A percentile compares a stretch with the other conserved stretches of the same genome.
Evolutionary conservation across 345 rosid species (phyloP).

Genomic region (Rhodomyrtus tomentosa): DNA sequence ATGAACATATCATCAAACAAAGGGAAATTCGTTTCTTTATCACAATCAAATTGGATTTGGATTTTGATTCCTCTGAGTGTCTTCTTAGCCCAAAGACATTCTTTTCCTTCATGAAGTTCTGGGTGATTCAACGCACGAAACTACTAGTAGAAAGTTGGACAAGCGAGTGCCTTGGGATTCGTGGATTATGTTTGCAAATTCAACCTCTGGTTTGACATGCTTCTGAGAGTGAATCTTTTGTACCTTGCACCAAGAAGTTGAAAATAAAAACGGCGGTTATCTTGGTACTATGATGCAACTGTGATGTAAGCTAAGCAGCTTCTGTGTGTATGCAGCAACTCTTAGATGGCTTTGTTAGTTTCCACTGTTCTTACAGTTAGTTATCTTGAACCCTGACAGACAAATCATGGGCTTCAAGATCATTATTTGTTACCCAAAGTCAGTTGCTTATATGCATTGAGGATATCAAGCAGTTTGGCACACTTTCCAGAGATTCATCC

Average conservation of each 20-base stretch:
- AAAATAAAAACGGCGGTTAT: not conserved
- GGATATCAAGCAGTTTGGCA: conserved; percentile 58
- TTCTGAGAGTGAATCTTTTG: not conserved
- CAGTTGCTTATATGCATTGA: conserved; percentile 61
- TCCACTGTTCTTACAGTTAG: not conserved
- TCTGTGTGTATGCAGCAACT: not conserved
- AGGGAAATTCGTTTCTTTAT: not conserved
- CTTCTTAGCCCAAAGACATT: not conserved
- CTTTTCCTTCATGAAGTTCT: not conserved
- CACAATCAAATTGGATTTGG: not conserved
- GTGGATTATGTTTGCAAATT: not conserved
- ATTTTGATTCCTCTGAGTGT: not conserved
- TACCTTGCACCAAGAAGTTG: not conserved
- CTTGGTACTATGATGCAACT: not conserved
- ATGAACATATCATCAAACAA: not conserved
- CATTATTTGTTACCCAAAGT: conserved; percentile 58
- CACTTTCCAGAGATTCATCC: conserved; percentile 23
- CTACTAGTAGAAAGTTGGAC: not conserved
- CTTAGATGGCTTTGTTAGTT: not conserved
- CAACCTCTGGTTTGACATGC: not conserved
- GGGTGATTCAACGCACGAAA: not conserved
- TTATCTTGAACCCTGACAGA: conserved; percentile 28
- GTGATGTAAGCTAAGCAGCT: not conserved
- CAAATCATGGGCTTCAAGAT: conserved; percentile 57
- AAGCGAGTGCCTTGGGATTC: not conserved